Conservation (phyloP, 2,329 filamentous ascomycete genomes). For the Myriosclerotinia curreyana region DNA sequence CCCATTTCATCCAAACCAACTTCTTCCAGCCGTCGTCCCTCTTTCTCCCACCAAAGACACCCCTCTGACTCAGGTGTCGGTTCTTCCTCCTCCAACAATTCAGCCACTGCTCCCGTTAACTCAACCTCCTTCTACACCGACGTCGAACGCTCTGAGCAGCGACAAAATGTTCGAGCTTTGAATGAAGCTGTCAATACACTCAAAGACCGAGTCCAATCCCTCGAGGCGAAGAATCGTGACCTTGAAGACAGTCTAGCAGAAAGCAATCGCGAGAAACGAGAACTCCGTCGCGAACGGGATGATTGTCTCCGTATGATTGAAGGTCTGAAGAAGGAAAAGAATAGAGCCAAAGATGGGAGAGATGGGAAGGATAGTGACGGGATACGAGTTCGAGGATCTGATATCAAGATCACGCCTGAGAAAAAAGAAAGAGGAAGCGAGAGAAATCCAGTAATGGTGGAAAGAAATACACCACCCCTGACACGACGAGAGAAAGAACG, state of each 20-base stretch:
- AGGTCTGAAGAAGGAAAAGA: conserved; percentile 8
- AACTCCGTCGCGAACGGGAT: conserved; percentile 19
- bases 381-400: conserved; percentile 2
- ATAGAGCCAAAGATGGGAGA: neutral
- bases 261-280: conserved; percentile 13
- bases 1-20: neutral
- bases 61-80: conserved; percentile 14
- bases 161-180: neutral
- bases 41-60: conserved; percentile 9
- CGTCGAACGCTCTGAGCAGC: neutral
- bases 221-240: conserved; percentile 11
- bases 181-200: conserved; percentile 12
- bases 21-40: neutral
- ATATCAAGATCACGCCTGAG: conserved; percentile 3
- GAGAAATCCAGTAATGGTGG: neutral
- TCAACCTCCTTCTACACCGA: conserved; percentile 7
- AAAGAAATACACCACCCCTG: conserved; percentile 14
- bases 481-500: conserved; percentile 11
- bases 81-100: conserved; percentile 16
- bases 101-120: neutral
- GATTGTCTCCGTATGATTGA: neutral
- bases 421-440: conserved; percentile 9
- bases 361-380: conserved; percentile 4
- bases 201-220: conserved; percentile 14
- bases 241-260: conserved; percentile 20